These are phyloP conservation scores for Vanderwaltozyma tropicalis DNA, from an alignment of 805 yeast species.

Conservation along the genomic window DNA sequence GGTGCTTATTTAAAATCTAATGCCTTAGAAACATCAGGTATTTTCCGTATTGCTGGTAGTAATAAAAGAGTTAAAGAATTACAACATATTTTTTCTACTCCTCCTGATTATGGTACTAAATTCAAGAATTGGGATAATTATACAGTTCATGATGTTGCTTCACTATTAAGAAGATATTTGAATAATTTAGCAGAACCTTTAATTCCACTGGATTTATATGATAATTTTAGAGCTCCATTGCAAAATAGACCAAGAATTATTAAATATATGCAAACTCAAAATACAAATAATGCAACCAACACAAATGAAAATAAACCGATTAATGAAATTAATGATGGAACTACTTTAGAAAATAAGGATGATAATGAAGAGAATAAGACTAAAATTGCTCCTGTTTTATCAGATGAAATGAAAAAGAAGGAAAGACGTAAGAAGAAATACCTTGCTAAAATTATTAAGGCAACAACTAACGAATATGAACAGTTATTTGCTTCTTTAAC, in stretches of 20 bases:
- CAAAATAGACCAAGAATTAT: constrained; percentile 53
- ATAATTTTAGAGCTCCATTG: constrained; percentile 68
- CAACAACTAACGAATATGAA: constrained; percentile 65
- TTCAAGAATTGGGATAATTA: constrained; percentile 79
- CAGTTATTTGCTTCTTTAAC: constrained; percentile 60
- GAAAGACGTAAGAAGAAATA: constrained; percentile 35
- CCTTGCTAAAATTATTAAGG: constrained; percentile 54
- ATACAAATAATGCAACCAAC: neutral
- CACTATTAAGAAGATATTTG: constrained; percentile 72
- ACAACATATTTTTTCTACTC: constrained; percentile 71
- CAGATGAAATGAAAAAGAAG: constrained; percentile 26
- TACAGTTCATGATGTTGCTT: constrained; percentile 95
- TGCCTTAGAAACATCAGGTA: constrained; percentile 76
- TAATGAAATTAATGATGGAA: neutral
- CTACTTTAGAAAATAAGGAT: constrained; percentile 3
- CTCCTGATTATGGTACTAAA: constrained; percentile 84
- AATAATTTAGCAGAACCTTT: constrained; percentile 88
- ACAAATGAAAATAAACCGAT: neutral
- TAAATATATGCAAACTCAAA: constrained; percentile 38
- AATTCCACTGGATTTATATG: constrained; percentile 68
- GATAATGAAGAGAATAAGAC: constrained; percentile 12
- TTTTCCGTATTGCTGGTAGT: constrained; percentile 88
- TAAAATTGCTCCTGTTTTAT: constrained; percentile 11
- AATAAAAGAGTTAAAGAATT: constrained; percentile 78
- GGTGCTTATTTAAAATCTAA: constrained; percentile 75